Percentiles rank a stretch among this genome's conserved stretches.
phyloP scores from a whole-genome alignment of 1,284 basidiomycete species.

The Leccinum subfulvum region DNA sequence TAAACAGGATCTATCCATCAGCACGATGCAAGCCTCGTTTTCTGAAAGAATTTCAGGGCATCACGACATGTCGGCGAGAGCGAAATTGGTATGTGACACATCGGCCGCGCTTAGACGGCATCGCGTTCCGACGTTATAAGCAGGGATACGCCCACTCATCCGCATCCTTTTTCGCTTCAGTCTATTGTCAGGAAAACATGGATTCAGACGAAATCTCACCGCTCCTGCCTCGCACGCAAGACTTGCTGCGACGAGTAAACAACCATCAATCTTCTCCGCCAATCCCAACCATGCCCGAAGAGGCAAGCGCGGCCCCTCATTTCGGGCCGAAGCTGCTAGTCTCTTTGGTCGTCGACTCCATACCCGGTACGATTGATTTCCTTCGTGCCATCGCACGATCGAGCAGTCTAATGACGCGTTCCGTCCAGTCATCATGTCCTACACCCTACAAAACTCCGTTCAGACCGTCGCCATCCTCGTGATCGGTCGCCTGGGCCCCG shows the following conservation, averaged over 20 bases:
- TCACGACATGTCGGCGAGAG: constrained; percentile 4
- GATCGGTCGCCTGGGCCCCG: constrained; percentile 62
- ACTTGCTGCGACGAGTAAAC: constrained; percentile 9
- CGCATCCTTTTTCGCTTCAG: background rate
- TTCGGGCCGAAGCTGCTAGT: constrained; percentile 38
- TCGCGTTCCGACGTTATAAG: constrained; percentile 20
- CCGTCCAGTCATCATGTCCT: constrained; percentile 55
- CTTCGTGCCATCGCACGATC: background rate
- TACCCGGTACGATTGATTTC: constrained; percentile 45
- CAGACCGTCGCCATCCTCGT: constrained; percentile 65
- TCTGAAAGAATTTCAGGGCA: constrained; percentile 2
- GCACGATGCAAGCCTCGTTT: constrained; percentile 32
- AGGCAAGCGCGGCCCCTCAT: constrained; percentile 18
- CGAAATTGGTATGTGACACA: background rate
- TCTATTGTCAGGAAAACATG: constrained; percentile 13
- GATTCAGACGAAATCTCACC: constrained; percentile 25
- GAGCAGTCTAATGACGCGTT: background rate
- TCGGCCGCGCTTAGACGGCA: constrained; percentile 8
- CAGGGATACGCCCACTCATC: background rate
- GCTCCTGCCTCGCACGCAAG: constrained; percentile 17
- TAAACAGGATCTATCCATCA: constrained; percentile 15
- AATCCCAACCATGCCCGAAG: constrained; percentile 20
- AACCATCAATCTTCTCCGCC: constrained; percentile 10
- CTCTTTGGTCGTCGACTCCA: constrained; percentile 52
- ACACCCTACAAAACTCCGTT: constrained; percentile 70